Percentiles rank a stretch among this genome's conserved stretches.
Conservation (phyloP, 1,284 basidiomycete genomes). For the Calocybe gambosa region DNA sequence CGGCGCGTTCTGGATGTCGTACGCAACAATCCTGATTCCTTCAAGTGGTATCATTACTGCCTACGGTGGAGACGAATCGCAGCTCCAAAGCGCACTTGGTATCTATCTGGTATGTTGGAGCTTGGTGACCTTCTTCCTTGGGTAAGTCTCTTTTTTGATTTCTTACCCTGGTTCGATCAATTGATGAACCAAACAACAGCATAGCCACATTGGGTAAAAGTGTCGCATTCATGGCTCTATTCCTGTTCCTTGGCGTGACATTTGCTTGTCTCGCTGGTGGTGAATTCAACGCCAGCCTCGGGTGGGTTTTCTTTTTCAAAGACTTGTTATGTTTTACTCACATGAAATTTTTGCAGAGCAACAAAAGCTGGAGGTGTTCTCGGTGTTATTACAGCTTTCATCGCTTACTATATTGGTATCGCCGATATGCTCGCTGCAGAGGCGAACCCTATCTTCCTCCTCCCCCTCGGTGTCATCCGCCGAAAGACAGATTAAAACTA, state of each 20-base stretch:
- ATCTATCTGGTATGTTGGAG: constrained; percentile 67
- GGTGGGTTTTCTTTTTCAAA: constrained; percentile 18
- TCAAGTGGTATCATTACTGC: constrained; percentile 51
- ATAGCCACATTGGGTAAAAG: constrained; percentile 63
- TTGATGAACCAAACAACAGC: not conserved
- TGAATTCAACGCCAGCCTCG: constrained; percentile 27
- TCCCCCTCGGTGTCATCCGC: constrained; percentile 31
- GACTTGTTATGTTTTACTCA: not conserved
- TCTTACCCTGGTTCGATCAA: not conserved
- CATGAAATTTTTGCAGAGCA: constrained; percentile 16
- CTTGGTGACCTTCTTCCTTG: constrained; percentile 49
- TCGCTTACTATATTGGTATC: constrained; percentile 66
- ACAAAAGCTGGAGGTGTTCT: constrained; percentile 42
- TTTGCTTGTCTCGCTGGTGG: constrained; percentile 53
- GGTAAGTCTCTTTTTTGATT: constrained; percentile 28
- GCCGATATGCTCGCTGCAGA: constrained; percentile 54
- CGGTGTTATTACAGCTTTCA: constrained; percentile 60
- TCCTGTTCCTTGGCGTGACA: constrained; percentile 67
- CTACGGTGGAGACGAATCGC: constrained; percentile 31
- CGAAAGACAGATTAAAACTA: constrained; percentile 17
- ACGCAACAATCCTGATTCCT: constrained; percentile 60
- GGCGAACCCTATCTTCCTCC: constrained; percentile 36
- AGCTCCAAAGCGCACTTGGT: constrained; percentile 55
- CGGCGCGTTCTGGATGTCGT: constrained; percentile 74
- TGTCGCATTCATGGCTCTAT: constrained; percentile 59